Evolutionary conservation across 805 yeast species (phyloP).

Genomic region (Starmerella riodocensis): DNA sequence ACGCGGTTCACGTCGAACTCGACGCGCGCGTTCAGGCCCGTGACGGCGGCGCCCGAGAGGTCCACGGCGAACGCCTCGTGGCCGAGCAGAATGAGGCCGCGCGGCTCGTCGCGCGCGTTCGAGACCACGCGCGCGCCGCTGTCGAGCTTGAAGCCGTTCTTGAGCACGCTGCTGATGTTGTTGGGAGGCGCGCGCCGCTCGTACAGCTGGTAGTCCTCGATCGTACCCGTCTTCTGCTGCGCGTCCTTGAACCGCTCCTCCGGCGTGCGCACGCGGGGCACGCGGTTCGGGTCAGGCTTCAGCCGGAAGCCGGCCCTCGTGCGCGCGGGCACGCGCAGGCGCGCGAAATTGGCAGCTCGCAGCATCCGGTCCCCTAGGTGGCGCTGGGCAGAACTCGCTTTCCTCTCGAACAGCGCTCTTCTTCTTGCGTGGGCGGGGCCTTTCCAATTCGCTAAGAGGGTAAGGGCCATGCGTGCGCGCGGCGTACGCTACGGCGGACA

Average conservation of each 20-base stretch:
- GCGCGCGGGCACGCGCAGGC: constrained; percentile 1
- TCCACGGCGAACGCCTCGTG: constrained; percentile 49
- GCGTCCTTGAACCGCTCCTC: constrained; percentile 19
- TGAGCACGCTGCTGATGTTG: constrained; percentile 38
- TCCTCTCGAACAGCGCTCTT: no score
- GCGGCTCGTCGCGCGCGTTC: constrained; percentile 24
- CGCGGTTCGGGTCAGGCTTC: constrained; percentile 21
- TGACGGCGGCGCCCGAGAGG: constrained; percentile 27
- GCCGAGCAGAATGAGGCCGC: constrained; percentile 28
- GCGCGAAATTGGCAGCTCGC: not conserved
- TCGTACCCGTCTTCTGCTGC: constrained; percentile 21
- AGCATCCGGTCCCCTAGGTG: no score
- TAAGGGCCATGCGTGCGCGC: no score
- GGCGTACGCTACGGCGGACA: no score
- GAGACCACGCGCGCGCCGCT: constrained; percentile 30
- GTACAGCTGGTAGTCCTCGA: constrained; percentile 34
- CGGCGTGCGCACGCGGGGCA: constrained; percentile 19
- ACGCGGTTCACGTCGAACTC: constrained; percentile 34
- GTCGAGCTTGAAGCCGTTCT: constrained; percentile 49
- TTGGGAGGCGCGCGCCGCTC: constrained; percentile 36
- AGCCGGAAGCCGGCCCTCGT: constrained; percentile 14
- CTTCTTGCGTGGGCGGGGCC: no score
- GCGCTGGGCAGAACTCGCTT: no score
- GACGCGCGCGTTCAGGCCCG: constrained; percentile 45
- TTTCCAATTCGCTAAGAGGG: no score